Evolutionary conservation across 169 alveolate species (phyloP), one percentile per base, ranked within the genome.

Genomic region (Theileria parva): DNA sequence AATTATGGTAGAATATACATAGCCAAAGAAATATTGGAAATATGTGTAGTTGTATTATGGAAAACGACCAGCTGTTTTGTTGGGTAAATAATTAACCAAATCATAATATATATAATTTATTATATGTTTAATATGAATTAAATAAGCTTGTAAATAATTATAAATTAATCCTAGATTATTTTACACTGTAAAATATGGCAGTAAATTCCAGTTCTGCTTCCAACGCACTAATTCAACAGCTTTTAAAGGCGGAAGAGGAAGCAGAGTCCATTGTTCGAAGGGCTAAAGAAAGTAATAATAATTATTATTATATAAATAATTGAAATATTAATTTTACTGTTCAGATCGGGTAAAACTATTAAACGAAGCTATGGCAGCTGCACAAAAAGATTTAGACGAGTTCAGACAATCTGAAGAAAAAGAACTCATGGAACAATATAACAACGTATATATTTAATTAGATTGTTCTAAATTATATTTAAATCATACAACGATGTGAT

Each of bases 241-340:
- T 90, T 66, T 87, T 90, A 39, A 86, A 90, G 81, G 94, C 94
- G 15, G 94, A 90, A 60, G 93, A 90, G 59, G 94, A 90, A 76
- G 94, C 94, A 15, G 94, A 90, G 78, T 77, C 88, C 23, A 89
- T 90, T 15, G 88, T 90, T 60, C 80, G 88, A 53, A 79, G 92
- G n/a, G 94, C 94, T n/a, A 86, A 87, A 51, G 94, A 90, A 60
- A 88, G 94, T 90, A 68, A 64, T 79, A 71, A 21, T 9, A 34
- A 12, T 9, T 68, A 23, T 21, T n/a, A 25, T 65, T 39, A 19
- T 69, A 34, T 13, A 21, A 6, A 19, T n/a, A 39, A 44, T 34
- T 27, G 7, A 37, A 5, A 64, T 27, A 21, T 21, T n/a, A 17
- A 28, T 13, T 17, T 50, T 19, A 0, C 51, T 48, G n/a, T 68